Conservation (phyloP, 73 alveolate species). For the Stentor coeruleus region DNA sequence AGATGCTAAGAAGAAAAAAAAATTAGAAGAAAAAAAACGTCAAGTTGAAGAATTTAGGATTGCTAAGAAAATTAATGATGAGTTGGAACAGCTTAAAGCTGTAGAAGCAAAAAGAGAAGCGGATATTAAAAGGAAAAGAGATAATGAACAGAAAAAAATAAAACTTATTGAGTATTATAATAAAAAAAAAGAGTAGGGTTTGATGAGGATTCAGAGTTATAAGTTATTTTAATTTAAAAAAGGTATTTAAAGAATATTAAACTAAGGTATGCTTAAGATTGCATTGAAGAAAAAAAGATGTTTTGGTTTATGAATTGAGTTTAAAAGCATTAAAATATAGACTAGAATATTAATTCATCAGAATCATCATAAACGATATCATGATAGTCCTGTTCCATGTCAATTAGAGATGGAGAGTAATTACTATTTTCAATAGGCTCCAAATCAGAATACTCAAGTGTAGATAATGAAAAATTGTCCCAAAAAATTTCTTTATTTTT, state of each 20-base stretch:
- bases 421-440: not conserved
- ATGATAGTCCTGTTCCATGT: not conserved
- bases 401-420: not conserved
- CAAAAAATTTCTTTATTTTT: not conserved
- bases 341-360: not conserved
- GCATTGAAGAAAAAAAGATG: no score
- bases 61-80: not conserved
- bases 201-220: no score
- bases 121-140: not conserved
- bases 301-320: no score
- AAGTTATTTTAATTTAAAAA: no score
- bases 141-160: not conserved
- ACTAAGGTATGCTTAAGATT: no score
- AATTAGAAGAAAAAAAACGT: not conserved
- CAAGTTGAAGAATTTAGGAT: not conserved
- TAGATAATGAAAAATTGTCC: not conserved
- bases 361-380: not conserved
- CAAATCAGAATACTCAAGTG: not conserved
- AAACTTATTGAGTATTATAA: not conserved
- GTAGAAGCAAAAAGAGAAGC: not conserved
- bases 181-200: conserved; percentile 4
- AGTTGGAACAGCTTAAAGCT: not conserved
- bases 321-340: no score
- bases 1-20: not conserved
- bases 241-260: no score